Evolutionary conservation across 352 stramenopile genomes (phyloP).

Genomic region (Globisporangium camurandrum): DNA sequence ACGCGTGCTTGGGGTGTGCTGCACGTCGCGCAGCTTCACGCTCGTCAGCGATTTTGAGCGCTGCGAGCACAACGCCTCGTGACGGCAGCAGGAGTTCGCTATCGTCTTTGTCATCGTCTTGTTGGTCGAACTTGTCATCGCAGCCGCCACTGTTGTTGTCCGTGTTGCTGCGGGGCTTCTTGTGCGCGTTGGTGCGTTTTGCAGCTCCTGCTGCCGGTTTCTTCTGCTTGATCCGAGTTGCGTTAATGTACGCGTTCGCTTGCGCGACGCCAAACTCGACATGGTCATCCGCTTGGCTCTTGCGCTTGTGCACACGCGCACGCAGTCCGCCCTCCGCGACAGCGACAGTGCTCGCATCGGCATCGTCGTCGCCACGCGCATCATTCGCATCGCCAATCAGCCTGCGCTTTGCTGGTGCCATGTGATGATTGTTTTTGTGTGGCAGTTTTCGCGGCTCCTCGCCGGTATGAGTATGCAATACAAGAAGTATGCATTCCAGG

Average conservation of each 20-base stretch:
- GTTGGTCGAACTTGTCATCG: too few species aligned
- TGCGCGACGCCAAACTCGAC: constrained; percentile 23
- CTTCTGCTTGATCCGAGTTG: constrained; percentile 19
- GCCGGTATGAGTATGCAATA: too few species aligned
- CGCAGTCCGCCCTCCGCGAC: background rate
- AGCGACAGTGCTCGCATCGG: too few species aligned
- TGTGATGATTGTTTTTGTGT: too few species aligned
- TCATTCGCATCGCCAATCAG: too few species aligned
- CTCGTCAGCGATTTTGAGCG: background rate
- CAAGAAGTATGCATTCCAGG: too few species aligned
- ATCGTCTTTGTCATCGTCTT: background rate
- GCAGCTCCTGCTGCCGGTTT: constrained; percentile 1
- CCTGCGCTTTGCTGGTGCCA: too few species aligned
- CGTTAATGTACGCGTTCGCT: constrained; percentile 34
- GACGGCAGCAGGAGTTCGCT: background rate
- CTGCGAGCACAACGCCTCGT: background rate
- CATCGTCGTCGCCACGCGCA: background rate
- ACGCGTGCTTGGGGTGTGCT: background rate
- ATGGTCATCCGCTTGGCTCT: background rate
- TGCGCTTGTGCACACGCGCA: background rate
- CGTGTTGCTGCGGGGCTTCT: constrained; percentile 13
- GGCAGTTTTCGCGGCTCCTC: too few species aligned
- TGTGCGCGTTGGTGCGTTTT: background rate
- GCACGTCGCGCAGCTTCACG: background rate
- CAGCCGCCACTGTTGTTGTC: too few species aligned